Conservation (phyloP, 441 rosid species). For the Raphanus hybrid region DNA sequence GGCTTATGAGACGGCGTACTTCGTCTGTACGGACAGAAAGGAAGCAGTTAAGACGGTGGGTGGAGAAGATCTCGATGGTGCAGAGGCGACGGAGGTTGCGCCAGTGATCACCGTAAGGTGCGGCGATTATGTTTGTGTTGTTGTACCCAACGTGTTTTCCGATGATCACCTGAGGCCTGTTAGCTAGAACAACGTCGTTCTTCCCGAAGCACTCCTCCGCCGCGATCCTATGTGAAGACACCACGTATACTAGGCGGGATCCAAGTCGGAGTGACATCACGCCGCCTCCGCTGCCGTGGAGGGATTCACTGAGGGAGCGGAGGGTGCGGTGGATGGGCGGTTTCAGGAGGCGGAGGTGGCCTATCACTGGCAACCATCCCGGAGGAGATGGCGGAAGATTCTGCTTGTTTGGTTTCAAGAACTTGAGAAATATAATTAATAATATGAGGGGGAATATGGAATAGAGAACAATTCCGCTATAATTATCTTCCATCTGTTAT, state of each 20-base stretch:
- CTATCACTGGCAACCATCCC: constrained; percentile 41
- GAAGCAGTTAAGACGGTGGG: constrained; percentile 46
- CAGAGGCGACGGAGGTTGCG: constrained; percentile 66
- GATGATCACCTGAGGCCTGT: constrained; percentile 47
- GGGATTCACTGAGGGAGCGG: constrained; percentile 27
- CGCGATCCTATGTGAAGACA: constrained; percentile 50
- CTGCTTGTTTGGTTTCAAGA: constrained; percentile 49
- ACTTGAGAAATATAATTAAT: constrained; percentile 29
- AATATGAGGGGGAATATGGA: constrained; percentile 29
- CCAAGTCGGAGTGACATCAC: constrained; percentile 56
- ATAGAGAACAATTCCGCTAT: constrained; percentile 25
- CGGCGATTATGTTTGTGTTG: constrained; percentile 43
- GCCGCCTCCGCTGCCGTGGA: constrained; percentile 44
- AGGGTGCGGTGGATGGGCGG: constrained; percentile 46
- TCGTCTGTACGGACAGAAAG: constrained; percentile 50
- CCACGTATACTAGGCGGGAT: constrained; percentile 50
- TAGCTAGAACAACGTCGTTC: constrained; percentile 56
- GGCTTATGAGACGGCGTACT: constrained; percentile 41
- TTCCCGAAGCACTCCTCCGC: constrained; percentile 61
- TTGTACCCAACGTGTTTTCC: constrained; percentile 57
- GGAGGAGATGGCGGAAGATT: constrained; percentile 45
- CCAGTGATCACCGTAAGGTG: constrained; percentile 71
- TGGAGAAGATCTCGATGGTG: constrained; percentile 57
- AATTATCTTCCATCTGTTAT: constrained; percentile 24
- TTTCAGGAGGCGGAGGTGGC: constrained; percentile 40